Evolutionary conservation across 371 early-diverging fungal genomes (phyloP).

Genomic region (Haplosporangium sp.): DNA sequence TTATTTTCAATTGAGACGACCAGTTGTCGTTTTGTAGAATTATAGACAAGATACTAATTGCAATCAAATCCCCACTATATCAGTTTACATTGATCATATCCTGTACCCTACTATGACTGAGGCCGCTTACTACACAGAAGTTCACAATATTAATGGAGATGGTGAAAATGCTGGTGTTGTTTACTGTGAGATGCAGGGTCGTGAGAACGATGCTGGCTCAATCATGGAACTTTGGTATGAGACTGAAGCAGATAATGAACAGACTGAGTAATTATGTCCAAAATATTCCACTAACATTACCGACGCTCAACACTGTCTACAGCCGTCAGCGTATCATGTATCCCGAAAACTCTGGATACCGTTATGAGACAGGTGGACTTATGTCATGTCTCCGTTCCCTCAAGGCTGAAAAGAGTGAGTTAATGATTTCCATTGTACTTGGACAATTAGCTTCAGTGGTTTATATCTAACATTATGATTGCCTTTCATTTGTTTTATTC

Average conservation of each 20-base stretch:
- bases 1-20: background rate
- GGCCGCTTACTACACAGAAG: slow-evolving; percentile 75
- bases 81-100: slow-evolving; percentile 74
- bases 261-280: background rate
- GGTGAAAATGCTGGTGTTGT: slow-evolving; percentile 62
- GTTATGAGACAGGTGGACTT: slow-evolving; percentile 76
- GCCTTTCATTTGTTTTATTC: background rate
- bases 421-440: background rate
- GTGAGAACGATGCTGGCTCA: slow-evolving; percentile 49
- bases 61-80: background rate
- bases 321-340: slow-evolving; percentile 70
- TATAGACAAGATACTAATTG: background rate
- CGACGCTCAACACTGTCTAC: background rate
- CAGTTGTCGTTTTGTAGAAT: background rate
- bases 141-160: slow-evolving; percentile 58
- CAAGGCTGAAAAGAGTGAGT: slow-evolving; percentile 71
- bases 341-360: slow-evolving; percentile 73
- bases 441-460: background rate
- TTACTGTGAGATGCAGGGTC: slow-evolving; percentile 61
- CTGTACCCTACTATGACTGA: slow-evolving; percentile 77
- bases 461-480: background rate
- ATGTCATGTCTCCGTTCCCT: slow-evolving; percentile 76
- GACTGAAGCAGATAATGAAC: background rate
- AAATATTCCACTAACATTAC: background rate
- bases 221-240: slow-evolving; percentile 45